These are phyloP conservation scores for Auriscalpium orientale DNA, from an alignment of 768 basidiomycete genomes.

Conservation along the genomic window DNA sequence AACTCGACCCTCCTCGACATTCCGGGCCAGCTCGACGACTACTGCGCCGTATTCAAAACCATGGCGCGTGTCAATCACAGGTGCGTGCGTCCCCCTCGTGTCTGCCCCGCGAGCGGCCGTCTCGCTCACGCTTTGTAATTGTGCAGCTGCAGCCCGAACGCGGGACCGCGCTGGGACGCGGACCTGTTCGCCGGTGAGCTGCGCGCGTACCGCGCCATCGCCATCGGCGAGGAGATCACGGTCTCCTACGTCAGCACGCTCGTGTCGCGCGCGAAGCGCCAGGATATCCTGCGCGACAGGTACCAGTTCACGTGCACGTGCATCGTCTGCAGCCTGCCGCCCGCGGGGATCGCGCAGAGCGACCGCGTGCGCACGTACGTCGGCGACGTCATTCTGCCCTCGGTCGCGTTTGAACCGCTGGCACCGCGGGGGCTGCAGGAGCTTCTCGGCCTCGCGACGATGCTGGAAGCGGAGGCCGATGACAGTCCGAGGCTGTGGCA, in stretches of 20 bases:
- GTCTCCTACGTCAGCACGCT: conserved; percentile 19
- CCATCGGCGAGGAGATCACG: conserved; percentile 27
- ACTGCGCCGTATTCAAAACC: conserved; percentile 14
- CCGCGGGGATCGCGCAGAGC: background rate
- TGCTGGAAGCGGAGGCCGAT: conserved; percentile 3
- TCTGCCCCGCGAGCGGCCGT: no score
- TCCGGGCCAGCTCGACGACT: conserved; percentile 13
- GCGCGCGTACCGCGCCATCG: conserved; percentile 23
- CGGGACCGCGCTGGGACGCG: conserved; percentile 16
- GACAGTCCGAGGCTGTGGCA: conserved; percentile 3
- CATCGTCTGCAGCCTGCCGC: conserved; percentile 20
- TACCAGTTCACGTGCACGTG: conserved; percentile 32
- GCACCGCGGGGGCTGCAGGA: background rate
- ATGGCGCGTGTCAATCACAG: conserved; percentile 21
- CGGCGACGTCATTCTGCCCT: background rate
- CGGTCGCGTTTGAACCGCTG: no score
- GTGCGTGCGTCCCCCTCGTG: background rate
- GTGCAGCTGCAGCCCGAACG: conserved; percentile 17
- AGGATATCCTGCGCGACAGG: conserved; percentile 17
- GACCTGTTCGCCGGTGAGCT: conserved; percentile 25
- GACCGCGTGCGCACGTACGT: conserved; percentile 9
- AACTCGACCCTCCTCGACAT: conserved; percentile 4
- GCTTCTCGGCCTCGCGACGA: background rate
- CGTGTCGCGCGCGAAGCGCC: conserved; percentile 16
- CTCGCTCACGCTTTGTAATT: conserved; percentile 17